Evolutionary conservation across 2,329 filamentous ascomycete species (phyloP).

Genomic region (Xylariales sp.): DNA sequence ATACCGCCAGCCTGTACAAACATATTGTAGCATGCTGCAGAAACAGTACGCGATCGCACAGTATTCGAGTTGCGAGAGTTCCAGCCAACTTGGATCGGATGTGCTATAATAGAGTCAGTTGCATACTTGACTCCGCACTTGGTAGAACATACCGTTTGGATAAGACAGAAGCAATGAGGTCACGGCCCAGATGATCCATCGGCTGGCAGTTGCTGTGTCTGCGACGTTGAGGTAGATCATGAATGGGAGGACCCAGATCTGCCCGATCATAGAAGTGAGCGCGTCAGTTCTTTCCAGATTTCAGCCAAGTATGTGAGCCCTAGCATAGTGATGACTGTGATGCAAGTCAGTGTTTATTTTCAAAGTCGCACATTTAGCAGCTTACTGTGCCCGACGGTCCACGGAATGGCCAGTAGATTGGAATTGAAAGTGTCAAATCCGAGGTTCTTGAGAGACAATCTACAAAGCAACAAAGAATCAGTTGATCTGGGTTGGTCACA

Average conservation of each 20-base stretch:
- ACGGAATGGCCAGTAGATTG: constrained; percentile 52
- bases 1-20: constrained; percentile 41
- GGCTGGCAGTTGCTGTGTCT: constrained; percentile 31
- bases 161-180: constrained; percentile 37
- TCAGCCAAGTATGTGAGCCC: constrained; percentile 32
- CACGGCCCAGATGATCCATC: constrained; percentile 38
- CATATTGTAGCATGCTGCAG: constrained; percentile 58
- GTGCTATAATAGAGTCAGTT: constrained; percentile 8
- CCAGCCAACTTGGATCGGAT: constrained; percentile 19
- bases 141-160: constrained; percentile 35
- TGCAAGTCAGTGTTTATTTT: neutral
- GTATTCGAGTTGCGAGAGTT: constrained; percentile 53
- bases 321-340: constrained; percentile 30
- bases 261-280: constrained; percentile 40
- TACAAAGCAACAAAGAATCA: no score
- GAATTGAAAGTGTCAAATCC: constrained; percentile 16
- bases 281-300: constrained; percentile 44
- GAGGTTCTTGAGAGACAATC: constrained; percentile 28
- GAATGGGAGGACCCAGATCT: constrained; percentile 58
- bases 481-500: no score
- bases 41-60: constrained; percentile 58
- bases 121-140: no score
- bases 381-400: constrained; percentile 27
- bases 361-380: no score
- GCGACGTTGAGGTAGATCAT: constrained; percentile 44